These are phyloP conservation scores for Tetrahymena elliotti DNA, from an alignment of 73 alveolate genomes.

Conservation along the genomic window DNA sequence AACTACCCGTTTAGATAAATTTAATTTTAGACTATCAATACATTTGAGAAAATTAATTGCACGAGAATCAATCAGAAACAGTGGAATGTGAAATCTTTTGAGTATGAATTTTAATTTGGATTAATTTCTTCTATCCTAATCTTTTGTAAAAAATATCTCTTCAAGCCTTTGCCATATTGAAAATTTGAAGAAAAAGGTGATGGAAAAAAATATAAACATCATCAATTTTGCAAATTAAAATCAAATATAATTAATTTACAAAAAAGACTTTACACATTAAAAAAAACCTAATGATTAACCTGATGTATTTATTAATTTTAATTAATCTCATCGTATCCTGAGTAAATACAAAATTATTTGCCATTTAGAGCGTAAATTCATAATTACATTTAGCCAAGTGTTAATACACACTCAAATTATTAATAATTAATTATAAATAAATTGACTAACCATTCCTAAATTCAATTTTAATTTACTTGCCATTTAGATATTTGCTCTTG, in stretches of 20 bases:
- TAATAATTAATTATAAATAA: too few species aligned
- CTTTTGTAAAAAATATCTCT: not conserved
- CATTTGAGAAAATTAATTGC: not conserved
- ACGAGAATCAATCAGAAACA: not conserved
- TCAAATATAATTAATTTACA: not conserved
- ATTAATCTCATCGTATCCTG: not conserved
- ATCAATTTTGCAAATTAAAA: not conserved
- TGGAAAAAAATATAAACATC: not conserved
- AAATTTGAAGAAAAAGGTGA: not conserved
- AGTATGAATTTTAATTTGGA: not conserved
- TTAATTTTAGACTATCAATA: not conserved
- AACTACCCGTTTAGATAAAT: not conserved
- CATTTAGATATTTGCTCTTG: too few species aligned
- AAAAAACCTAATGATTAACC: not conserved
- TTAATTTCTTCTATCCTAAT: not conserved
- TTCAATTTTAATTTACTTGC: not conserved
- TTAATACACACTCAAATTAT: not conserved
- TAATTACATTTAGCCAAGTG: not conserved
- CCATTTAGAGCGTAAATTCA: not conserved
- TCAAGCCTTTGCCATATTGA: not conserved
- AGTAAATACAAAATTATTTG: not conserved
- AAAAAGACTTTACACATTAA: not conserved
- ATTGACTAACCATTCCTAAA: not conserved
- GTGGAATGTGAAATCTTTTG: not conserved
- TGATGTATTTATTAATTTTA: not conserved